These are phyloP conservation scores for Sindora glabra DNA, from an alignment of 306 rosid genomes.

Conservation along the genomic window DNA sequence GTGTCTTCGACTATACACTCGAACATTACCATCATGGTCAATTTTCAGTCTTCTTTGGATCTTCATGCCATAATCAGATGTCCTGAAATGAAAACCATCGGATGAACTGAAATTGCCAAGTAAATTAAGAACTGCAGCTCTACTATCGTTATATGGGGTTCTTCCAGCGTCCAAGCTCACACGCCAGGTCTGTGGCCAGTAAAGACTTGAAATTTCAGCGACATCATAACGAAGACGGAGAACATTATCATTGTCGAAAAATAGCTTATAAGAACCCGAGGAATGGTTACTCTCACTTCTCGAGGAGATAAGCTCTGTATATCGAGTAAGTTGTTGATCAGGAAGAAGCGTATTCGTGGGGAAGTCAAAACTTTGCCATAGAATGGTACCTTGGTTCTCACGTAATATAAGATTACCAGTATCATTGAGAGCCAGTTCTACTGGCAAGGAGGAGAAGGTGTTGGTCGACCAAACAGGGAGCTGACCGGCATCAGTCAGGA, in stretches of 20 bases:
- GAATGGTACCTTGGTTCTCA: neutral
- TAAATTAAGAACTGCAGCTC: no score
- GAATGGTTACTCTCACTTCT: neutral
- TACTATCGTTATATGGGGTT: neutral
- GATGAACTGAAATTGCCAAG: no score
- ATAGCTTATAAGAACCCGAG: constrained; percentile 7
- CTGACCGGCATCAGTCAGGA: constrained; percentile 30
- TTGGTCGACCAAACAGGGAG: constrained; percentile 28
- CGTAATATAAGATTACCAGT: constrained; percentile 38
- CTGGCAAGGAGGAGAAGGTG: neutral
- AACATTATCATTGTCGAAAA: neutral
- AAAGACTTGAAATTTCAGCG: neutral
- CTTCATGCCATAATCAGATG: no score
- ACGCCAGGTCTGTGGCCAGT: neutral
- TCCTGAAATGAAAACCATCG: no score
- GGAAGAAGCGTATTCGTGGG: constrained; percentile 52
- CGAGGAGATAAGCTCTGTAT: constrained; percentile 2
- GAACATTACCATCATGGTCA: no score
- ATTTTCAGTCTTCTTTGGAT: no score
- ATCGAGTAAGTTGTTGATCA: constrained; percentile 27
- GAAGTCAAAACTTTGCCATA: constrained; percentile 49
- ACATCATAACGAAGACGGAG: neutral
- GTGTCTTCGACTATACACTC: no score
- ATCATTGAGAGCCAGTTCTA: constrained; percentile 21
- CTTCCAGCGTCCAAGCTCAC: neutral